Evolutionary conservation across 305 asterid species (phyloP).

Genomic region (Fraxinus albicans): DNA sequence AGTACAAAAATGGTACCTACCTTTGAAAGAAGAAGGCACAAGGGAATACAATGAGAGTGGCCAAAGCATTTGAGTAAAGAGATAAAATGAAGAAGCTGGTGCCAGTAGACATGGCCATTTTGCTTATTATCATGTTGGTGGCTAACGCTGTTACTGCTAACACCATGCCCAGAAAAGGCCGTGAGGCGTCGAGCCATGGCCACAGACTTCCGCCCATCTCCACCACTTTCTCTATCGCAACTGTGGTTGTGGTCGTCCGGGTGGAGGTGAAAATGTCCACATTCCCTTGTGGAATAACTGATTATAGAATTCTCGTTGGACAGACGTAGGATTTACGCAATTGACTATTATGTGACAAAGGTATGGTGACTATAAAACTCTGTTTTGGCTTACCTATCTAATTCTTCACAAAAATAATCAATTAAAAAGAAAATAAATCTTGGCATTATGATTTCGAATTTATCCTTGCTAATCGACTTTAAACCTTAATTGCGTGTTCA

Average conservation of each 20-base stretch:
- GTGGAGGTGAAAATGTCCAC: neutral
- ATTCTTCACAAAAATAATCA: no score
- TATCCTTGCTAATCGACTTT: no score
- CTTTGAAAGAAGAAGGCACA: conserved; percentile 42
- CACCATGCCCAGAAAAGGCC: conserved; percentile 43
- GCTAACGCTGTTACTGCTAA: conserved; percentile 43
- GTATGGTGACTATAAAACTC: neutral
- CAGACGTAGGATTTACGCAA: neutral
- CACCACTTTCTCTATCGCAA: neutral
- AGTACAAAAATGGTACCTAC: conserved; percentile 5
- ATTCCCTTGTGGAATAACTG: neutral
- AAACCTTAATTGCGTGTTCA: no score
- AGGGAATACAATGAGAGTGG: conserved; percentile 47
- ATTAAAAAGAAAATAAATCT: no score
- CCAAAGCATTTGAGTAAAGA: conserved; percentile 52
- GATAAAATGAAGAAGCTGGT: conserved; percentile 45
- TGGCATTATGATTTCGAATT: no score
- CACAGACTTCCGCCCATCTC: conserved; percentile 11
- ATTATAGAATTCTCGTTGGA: neutral
- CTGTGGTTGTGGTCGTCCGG: neutral
- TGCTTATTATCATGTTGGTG: conserved; percentile 40
- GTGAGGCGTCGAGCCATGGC: conserved; percentile 36
- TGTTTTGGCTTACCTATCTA: no score
- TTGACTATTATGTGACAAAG: neutral
- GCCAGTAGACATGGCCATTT: conserved; percentile 51